A percentile compares a stretch with the other conserved stretches of the same genome.
Conservation (phyloP, 1,139 yeast species). For the Saccharomyces hybrid region DNA sequence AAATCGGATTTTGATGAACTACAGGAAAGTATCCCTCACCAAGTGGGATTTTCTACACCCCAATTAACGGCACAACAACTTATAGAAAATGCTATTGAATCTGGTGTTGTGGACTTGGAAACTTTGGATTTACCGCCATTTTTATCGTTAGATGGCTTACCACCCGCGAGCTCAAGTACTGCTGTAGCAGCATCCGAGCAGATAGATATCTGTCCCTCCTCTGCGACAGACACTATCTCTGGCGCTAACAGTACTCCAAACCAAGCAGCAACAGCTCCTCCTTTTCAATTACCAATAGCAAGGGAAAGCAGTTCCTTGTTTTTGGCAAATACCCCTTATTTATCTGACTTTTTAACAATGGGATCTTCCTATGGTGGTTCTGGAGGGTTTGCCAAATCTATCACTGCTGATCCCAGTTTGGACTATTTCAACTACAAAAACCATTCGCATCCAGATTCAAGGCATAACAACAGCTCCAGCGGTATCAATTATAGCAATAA, state of each 20-base stretch:
- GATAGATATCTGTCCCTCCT: constrained; percentile 2
- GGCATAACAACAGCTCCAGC: neutral
- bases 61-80: constrained; percentile 44
- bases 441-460: neutral
- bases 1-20: constrained; percentile 13
- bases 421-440: constrained; percentile 19
- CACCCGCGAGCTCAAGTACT: neutral
- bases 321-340: neutral
- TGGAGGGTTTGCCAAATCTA: constrained; percentile 21
- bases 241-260: neutral
- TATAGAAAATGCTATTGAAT: constrained; percentile 30
- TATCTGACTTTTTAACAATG: constrained; percentile 29
- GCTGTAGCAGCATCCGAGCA: neutral
- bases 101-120: constrained; percentile 6
- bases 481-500: neutral
- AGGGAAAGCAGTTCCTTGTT: neutral
- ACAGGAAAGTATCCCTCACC: constrained; percentile 37
- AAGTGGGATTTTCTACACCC: constrained; percentile 76
- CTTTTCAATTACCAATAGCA: constrained; percentile 7
- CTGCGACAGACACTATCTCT: neutral
- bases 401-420: constrained; percentile 16
- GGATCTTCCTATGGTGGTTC: constrained; percentile 28
- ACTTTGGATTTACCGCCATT: constrained; percentile 4
- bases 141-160: constrained; percentile 1
- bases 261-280: constrained; percentile 1